Evolutionary conservation across 2,329 filamentous ascomycete species (phyloP).

Genomic region (Microdochium nivale): DNA sequence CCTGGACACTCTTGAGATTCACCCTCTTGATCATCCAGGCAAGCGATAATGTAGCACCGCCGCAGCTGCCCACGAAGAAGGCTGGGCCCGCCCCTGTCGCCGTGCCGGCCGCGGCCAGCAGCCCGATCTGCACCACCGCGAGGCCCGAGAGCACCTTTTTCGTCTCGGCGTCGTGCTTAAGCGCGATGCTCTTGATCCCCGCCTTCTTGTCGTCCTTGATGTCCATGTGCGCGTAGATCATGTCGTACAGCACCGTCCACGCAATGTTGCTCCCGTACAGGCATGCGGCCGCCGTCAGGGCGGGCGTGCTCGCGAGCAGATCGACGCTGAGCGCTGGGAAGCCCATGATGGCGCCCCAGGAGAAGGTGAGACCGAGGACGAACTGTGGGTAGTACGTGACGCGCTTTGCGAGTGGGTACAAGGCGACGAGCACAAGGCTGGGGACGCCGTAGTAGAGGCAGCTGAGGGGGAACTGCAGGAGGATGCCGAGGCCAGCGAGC

Average conservation of each 20-base stretch:
- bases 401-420: slow-evolving; percentile 77
- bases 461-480: slow-evolving; percentile 65
- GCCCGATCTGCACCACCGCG: slow-evolving; percentile 57
- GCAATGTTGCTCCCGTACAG: slow-evolving; percentile 73
- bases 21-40: slow-evolving; percentile 61
- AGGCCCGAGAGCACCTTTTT: slow-evolving; percentile 67
- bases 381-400: slow-evolving; percentile 83
- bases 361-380: slow-evolving; percentile 76
- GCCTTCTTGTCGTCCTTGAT: slow-evolving; percentile 78
- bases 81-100: slow-evolving; percentile 59
- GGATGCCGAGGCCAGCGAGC: slow-evolving; percentile 61
- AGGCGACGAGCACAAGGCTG: slow-evolving; percentile 62
- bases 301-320: slow-evolving; percentile 53
- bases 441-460: slow-evolving; percentile 75
- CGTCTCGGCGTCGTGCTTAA: slow-evolving; percentile 69
- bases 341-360: slow-evolving; percentile 82
- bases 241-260: slow-evolving; percentile 86
- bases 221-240: slow-evolving; percentile 92
- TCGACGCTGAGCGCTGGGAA: slow-evolving; percentile 78
- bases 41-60: slow-evolving; percentile 51
- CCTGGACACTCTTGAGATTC: slow-evolving; percentile 54
- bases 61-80: slow-evolving; percentile 60
- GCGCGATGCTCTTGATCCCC: slow-evolving; percentile 80
- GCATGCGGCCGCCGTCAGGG: slow-evolving; percentile 56
- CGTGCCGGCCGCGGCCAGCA: slow-evolving; percentile 62